A percentile compares a stretch with the other conserved stretches of the same genome.
Evolutionary conservation across 306 rosid genomes (phyloP).

Genomic region (Prunus mume): DNA sequence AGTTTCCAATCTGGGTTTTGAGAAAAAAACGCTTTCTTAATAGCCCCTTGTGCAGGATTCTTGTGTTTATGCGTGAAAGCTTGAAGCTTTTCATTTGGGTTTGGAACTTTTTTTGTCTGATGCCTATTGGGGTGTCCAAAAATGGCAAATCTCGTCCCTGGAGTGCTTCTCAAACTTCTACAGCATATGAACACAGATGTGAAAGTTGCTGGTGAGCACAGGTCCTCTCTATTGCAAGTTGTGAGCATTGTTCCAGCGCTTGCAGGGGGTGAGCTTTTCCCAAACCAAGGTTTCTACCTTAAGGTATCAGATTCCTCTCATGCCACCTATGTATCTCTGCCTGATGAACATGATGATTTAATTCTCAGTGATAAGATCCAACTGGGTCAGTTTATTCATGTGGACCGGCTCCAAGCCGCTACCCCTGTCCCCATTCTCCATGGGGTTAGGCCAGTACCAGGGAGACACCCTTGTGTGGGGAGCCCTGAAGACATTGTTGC

Average conservation of each 20-base stretch:
- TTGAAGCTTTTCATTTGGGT: conserved; percentile 8
- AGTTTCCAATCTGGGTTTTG: conserved; percentile 24
- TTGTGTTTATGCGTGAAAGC: not conserved
- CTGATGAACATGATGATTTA: conserved; percentile 91
- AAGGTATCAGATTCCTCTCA: conserved; percentile 97
- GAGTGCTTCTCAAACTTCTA: conserved; percentile 82
- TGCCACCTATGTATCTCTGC: conserved; percentile 91
- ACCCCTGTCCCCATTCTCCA: conserved; percentile 92
- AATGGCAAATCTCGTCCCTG: conserved; percentile 99
- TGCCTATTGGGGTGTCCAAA: conserved; percentile 55
- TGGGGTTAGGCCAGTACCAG: conserved; percentile 90
- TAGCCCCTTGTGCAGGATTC: conserved; percentile 2
- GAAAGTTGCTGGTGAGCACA: conserved; percentile 88
- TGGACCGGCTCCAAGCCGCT: conserved; percentile 81
- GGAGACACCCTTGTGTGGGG: conserved; percentile 92
- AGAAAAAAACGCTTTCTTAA: not conserved
- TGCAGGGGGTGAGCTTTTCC: conserved; percentile 82
- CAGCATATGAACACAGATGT: conserved; percentile 97
- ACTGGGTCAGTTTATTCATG: conserved; percentile 87
- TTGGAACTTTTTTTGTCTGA: conserved; percentile 31
- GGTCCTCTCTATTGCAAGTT: conserved; percentile 86
- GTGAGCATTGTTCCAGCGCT: conserved; percentile 97
- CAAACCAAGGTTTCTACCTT: conserved; percentile 89
- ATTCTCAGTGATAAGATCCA: conserved; percentile 97
- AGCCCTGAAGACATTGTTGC: conserved; percentile 93